Percentiles rank a stretch among this genome's conserved stretches.
These are phyloP conservation scores for Boletus vinaceobasis DNA, from an alignment of 768 basidiomycete species.

Conservation along the genomic window DNA sequence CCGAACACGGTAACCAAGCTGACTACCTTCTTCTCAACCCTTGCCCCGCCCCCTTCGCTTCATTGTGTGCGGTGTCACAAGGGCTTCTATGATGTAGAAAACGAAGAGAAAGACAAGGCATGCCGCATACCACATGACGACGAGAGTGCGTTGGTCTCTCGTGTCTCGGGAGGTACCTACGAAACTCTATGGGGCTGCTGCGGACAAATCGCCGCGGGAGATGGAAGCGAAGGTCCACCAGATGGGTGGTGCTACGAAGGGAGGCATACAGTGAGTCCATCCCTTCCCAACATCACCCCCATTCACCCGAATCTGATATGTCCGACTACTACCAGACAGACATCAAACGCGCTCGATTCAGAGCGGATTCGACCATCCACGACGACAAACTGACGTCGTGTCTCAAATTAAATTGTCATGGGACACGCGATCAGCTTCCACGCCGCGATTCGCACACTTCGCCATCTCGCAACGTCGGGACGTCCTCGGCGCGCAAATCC, in stretches of 20 bases:
- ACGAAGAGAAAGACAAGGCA: conserved; percentile 53
- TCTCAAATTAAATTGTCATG: conserved; percentile 50
- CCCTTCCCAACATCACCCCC: background rate
- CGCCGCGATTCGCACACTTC: background rate
- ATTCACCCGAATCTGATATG: background rate
- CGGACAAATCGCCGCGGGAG: conserved; percentile 65
- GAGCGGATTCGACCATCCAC: conserved; percentile 62
- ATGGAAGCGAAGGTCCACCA: conserved; percentile 78
- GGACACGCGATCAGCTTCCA: conserved; percentile 28
- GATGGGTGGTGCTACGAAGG: conserved; percentile 89
- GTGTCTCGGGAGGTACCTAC: conserved; percentile 42
- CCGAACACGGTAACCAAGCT: conserved; percentile 45
- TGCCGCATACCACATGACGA: conserved; percentile 77
- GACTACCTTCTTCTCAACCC: conserved; percentile 55
- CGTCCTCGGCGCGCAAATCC: conserved; percentile 21
- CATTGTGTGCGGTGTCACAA: conserved; percentile 79
- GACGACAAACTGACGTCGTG: conserved; percentile 72
- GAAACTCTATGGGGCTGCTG: conserved; percentile 74
- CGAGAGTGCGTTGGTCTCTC: conserved; percentile 72
- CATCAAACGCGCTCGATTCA: conserved; percentile 70
- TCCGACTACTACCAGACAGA: conserved; percentile 49
- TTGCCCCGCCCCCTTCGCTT: conserved; percentile 62
- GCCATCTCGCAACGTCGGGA: background rate
- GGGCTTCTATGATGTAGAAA: conserved; percentile 67
- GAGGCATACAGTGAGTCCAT: conserved; percentile 54